phyloP scores from a whole-genome alignment of 1,139 yeast species.

The Pichia sp. region DNA sequence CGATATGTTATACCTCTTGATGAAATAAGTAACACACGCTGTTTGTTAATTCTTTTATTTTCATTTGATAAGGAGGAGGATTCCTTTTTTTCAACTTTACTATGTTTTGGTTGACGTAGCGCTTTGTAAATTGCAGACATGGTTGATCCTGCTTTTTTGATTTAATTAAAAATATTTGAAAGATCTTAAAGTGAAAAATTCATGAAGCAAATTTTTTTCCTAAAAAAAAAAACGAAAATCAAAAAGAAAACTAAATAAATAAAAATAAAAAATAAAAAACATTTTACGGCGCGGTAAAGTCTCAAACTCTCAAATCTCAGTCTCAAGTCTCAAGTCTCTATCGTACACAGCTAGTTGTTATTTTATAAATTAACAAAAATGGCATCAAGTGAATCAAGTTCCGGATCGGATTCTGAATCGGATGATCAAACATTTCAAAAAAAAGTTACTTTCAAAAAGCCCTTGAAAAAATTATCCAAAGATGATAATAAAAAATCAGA shows the following conservation, averaged over 20 bases:
- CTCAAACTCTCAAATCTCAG: not conserved
- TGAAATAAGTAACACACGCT: constrained; percentile 78
- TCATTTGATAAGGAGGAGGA: not conserved
- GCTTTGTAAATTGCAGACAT: constrained; percentile 60
- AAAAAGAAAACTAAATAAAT: not conserved
- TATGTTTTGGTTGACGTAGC: constrained; percentile 40
- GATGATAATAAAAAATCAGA: not conserved
- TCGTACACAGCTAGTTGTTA: not conserved
- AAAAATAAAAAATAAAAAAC: not conserved
- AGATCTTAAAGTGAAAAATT: not conserved
- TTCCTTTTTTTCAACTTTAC: constrained; percentile 18
- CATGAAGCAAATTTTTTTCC: not conserved
- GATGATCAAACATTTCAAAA: not conserved
- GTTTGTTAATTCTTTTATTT: constrained; percentile 56
- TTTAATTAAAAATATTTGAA: not conserved
- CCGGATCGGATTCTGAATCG: not conserved
- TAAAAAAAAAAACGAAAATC: not conserved
- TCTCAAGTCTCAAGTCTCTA: not conserved
- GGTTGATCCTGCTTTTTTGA: not conserved
- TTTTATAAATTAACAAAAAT: not conserved
- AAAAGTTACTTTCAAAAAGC: not conserved
- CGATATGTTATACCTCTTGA: constrained; percentile 93
- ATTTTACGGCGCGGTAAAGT: not conserved
- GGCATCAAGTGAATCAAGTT: not conserved
- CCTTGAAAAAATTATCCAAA: not conserved